A percentile compares a stretch with the other conserved stretches of the same genome.
Conservation (phyloP, 768 basidiomycete species). For the Xerocomus potaroensis region DNA sequence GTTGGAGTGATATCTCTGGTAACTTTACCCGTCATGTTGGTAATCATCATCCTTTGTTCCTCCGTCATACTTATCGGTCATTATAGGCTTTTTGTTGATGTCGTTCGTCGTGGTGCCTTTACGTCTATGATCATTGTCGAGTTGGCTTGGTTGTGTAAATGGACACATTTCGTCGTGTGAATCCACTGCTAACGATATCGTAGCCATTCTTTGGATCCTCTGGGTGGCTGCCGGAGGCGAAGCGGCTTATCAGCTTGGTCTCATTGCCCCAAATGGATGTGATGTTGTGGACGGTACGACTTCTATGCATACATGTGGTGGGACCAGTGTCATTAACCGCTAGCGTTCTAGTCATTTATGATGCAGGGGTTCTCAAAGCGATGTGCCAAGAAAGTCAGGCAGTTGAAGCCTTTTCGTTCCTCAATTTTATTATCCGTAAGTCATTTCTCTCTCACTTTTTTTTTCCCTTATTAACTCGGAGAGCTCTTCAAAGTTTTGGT, state of each 20-base stretch:
- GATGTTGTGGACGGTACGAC: slow-evolving; percentile 2
- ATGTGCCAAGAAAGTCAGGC: slow-evolving; percentile 30
- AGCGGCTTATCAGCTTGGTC: slow-evolving; percentile 8
- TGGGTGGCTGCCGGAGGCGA: slow-evolving; percentile 37
- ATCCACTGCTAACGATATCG: neutral
- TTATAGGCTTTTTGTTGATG: slow-evolving; percentile 34
- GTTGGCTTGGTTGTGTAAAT: slow-evolving; percentile 35
- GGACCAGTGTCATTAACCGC: too few relatives aligned
- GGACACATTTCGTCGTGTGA: neutral
- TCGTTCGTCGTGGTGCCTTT: slow-evolving; percentile 33
- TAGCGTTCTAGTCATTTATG: neutral
- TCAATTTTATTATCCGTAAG: slow-evolving; percentile 35
- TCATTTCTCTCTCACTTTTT: neutral
- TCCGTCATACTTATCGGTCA: neutral
- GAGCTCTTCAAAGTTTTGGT: slow-evolving; percentile 26
- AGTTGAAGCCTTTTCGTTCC: slow-evolving; percentile 34
- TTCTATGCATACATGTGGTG: too few relatives aligned
- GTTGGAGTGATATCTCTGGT: slow-evolving; percentile 26
- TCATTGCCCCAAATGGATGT: slow-evolving; percentile 12
- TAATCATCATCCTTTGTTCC: neutral
- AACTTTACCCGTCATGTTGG: slow-evolving; percentile 29
- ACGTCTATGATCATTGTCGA: slow-evolving; percentile 39
- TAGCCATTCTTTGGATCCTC: slow-evolving; percentile 34
- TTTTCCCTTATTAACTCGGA: neutral
- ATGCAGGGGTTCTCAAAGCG: slow-evolving; percentile 8